phyloP scores from a whole-genome alignment of 495 filamentous ascomycete genomes.

The Aspergillus taichungensis region DNA sequence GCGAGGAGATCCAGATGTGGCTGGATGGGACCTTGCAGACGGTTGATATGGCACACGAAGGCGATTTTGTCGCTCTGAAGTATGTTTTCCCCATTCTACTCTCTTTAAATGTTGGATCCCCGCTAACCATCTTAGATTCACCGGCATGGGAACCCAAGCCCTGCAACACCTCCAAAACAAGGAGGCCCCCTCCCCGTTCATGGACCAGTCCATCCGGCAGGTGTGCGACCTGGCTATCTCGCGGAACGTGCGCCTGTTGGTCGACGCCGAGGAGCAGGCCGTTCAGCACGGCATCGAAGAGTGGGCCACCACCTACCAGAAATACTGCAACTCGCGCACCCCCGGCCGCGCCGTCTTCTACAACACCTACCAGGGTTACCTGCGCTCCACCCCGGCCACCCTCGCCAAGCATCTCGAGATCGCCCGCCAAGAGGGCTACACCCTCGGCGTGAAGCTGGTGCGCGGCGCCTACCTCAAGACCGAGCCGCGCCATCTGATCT shows the following conservation, averaged over 20 bases:
- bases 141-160: slow-evolving; percentile 77
- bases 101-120: neutral
- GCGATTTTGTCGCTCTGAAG: slow-evolving; percentile 86
- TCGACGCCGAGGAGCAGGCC: slow-evolving; percentile 81
- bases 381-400: slow-evolving; percentile 58
- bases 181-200: slow-evolving; percentile 47
- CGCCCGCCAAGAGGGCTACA: slow-evolving; percentile 61
- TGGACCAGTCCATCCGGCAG: slow-evolving; percentile 59
- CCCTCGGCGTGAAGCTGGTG: slow-evolving; percentile 83
- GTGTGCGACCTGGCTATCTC: slow-evolving; percentile 70
- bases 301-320: slow-evolving; percentile 75
- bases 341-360: slow-evolving; percentile 58
- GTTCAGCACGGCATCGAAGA: slow-evolving; percentile 77
- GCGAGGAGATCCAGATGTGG: slow-evolving; percentile 63
- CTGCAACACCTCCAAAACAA: slow-evolving; percentile 53
- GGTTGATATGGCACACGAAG: slow-evolving; percentile 59
- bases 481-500: slow-evolving; percentile 71
- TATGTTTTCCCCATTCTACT: slow-evolving; percentile 22
- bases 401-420: slow-evolving; percentile 58
- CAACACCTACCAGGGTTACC: slow-evolving; percentile 76
- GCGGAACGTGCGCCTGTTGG: slow-evolving; percentile 65
- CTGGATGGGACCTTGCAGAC: slow-evolving; percentile 66
- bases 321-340: slow-evolving; percentile 60
- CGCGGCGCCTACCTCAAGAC: slow-evolving; percentile 80
- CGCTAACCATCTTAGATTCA: slow-evolving; percentile 46